These are phyloP conservation scores for Prillingera fragicola DNA, from an alignment of 1,284 basidiomycete genomes.

Conservation along the genomic window DNA sequence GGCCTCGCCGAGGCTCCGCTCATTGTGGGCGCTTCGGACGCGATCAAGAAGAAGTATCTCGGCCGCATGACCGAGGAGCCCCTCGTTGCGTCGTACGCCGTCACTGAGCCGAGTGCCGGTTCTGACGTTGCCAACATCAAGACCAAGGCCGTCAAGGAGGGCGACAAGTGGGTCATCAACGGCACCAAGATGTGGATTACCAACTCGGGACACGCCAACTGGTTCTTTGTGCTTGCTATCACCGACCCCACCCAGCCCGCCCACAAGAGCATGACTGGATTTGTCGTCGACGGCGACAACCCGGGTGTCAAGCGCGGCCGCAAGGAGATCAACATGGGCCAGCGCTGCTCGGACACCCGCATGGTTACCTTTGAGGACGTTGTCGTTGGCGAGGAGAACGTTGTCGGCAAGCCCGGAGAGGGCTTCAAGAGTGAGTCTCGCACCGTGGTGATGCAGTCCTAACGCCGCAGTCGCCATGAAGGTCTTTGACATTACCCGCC, in stretches of 20 bases:
- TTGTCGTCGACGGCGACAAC: conserved; percentile 54
- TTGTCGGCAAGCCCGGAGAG: conserved; percentile 53
- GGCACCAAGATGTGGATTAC: conserved; percentile 56
- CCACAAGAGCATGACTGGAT: conserved; percentile 54
- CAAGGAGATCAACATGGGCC: conserved; percentile 58
- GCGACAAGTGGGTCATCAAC: conserved; percentile 52
- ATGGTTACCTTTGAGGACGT: conserved; percentile 56
- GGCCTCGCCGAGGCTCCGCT: conserved; percentile 54
- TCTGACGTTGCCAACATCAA: conserved; percentile 54
- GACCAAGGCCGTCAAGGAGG: conserved; percentile 52
- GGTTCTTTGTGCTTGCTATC: conserved; percentile 54
- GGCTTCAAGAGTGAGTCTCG: conserved; percentile 51
- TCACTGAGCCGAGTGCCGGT: conserved; percentile 54
- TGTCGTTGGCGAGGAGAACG: conserved; percentile 52
- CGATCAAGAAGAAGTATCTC: conserved; percentile 54
- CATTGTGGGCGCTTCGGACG: conserved; percentile 52
- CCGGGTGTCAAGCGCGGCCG: conserved; percentile 51
- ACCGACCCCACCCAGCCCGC: conserved; percentile 51
- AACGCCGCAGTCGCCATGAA: conserved; percentile 47
- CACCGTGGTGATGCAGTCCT: neutral
- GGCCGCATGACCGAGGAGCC: conserved; percentile 56
- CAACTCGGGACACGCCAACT: conserved; percentile 53
- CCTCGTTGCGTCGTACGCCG: conserved; percentile 54
- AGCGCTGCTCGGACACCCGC: conserved; percentile 55
- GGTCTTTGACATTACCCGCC: conserved; percentile 54